Conservation (phyloP, 306 rosid genomes). For the Glycine latifolia region DNA sequence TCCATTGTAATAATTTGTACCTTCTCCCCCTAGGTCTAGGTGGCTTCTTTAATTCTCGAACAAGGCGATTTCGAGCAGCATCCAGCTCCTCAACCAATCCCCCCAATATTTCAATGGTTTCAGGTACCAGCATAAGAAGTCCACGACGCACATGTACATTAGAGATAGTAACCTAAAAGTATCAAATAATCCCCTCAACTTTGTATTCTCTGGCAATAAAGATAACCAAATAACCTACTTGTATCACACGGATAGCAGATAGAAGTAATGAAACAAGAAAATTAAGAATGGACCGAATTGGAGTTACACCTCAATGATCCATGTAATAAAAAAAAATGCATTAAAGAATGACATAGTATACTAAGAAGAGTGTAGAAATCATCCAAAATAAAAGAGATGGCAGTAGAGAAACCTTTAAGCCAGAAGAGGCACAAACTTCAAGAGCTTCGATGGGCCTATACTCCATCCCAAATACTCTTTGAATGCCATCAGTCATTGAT, state of each 20-base stretch:
- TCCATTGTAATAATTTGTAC: slow-evolving; percentile 49
- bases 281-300: background rate
- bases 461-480: slow-evolving; percentile 87
- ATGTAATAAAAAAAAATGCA: too few relatives aligned
- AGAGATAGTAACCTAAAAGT: slow-evolving; percentile 72
- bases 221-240: background rate
- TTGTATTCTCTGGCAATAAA: slow-evolving; percentile 12
- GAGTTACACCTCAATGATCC: background rate
- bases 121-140: slow-evolving; percentile 89
- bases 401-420: slow-evolving; percentile 68
- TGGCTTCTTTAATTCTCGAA: slow-evolving; percentile 88
- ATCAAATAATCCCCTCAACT: slow-evolving; percentile 46
- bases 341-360: too few relatives aligned
- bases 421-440: slow-evolving; percentile 80
- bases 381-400: background rate
- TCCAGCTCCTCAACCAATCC: slow-evolving; percentile 88
- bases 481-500: slow-evolving; percentile 91
- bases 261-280: slow-evolving; percentile 35
- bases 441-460: slow-evolving; percentile 86
- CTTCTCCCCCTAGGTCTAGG: slow-evolving; percentile 89
- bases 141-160: slow-evolving; percentile 84
- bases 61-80: slow-evolving; percentile 78
- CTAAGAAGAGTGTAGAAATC: too few relatives aligned
- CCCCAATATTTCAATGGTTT: slow-evolving; percentile 76
- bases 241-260: slow-evolving; percentile 11